Conservation (phyloP, 768 basidiomycete species). For the Serendipita sp. region DNA sequence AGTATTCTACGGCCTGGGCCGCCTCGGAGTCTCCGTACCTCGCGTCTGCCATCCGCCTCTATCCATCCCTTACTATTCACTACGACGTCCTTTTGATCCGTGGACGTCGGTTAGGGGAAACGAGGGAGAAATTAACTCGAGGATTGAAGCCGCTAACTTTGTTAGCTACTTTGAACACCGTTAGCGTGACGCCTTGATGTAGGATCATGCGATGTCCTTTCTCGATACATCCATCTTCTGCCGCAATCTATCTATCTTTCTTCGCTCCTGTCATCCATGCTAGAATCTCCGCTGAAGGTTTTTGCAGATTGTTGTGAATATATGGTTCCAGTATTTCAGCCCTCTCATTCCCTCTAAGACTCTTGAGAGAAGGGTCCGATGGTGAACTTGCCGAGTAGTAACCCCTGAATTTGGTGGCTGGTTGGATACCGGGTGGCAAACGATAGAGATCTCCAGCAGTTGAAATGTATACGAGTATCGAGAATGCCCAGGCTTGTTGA, state of each 20-base stretch:
- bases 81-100: slow-evolving; percentile 37
- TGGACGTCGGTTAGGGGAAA: slow-evolving; percentile 69
- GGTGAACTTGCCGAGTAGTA: no score
- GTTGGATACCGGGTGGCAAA: neutral
- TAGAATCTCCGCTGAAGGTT: no score
- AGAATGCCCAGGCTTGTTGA: neutral
- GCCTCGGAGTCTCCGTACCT: neutral
- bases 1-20: neutral
- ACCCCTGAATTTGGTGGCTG: no score
- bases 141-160: neutral
- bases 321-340: neutral
- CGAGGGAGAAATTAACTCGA: slow-evolving; percentile 41
- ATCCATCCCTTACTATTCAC: slow-evolving; percentile 49
- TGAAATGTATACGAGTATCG: neutral
- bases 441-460: neutral
- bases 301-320: neutral
- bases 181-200: neutral
- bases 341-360: no score
- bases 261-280: no score
- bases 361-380: no score
- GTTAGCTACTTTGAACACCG: neutral
- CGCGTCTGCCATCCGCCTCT: slow-evolving; percentile 21
- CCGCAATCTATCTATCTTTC: neutral
- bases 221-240: neutral
- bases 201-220: neutral